Base-by-base conservation (phyloP, 495 filamentous ascomycete genomes). In the Trichoderma asperelloides region DNA sequence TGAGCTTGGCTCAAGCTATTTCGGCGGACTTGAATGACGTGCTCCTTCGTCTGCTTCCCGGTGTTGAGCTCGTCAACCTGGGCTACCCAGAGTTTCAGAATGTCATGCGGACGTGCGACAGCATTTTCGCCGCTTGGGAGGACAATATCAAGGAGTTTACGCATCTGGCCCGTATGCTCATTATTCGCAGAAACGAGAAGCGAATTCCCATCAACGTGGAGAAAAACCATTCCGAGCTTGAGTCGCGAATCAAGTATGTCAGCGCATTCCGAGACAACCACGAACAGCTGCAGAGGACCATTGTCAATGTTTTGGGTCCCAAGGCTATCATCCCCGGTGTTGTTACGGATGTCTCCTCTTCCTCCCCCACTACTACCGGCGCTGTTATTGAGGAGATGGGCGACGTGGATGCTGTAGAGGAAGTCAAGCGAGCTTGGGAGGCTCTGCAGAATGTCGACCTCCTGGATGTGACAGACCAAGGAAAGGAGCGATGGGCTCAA, bases 121-220 rank as follows among this genome's bases (percentile, higher is more conserved):
- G 84, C 16, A 93, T 99, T 68, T 99, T 93, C 85, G 84, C 84
- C 51, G 87, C 88, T 25, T 99, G 95, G 95, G 95, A 98, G 67
- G 92, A 96, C 68, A 91, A 92, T 74, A 82, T 96, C 71, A 97
- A 96, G 77, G 96, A 97, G 71, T 98, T 99, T 74, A 97, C 94
- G 18, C 96, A 96, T 71, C 90, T 98, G 70, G 95, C 95, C 18
- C 89, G 95, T 72, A 96, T 98, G 68, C 91, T 94, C 9, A 96
- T 91, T 16, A 85, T 93, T 67, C 89, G 92, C 68, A 86, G 93
- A 66, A 92, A 93, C 69, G 95, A 98, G 77, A 95, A 93, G 71
- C 98, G 98, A 77, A 98, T 99, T 69, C 93, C 94, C 8, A 97
- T 99, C 79, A 98, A 98, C 77, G 92, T 99, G 72, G 80, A 78